A percentile compares a stretch with the other conserved stretches of the same genome.
These are phyloP conservation scores for Oemleria cerasiformis DNA, from an alignment of 306 rosid species.

Conservation along the genomic window DNA sequence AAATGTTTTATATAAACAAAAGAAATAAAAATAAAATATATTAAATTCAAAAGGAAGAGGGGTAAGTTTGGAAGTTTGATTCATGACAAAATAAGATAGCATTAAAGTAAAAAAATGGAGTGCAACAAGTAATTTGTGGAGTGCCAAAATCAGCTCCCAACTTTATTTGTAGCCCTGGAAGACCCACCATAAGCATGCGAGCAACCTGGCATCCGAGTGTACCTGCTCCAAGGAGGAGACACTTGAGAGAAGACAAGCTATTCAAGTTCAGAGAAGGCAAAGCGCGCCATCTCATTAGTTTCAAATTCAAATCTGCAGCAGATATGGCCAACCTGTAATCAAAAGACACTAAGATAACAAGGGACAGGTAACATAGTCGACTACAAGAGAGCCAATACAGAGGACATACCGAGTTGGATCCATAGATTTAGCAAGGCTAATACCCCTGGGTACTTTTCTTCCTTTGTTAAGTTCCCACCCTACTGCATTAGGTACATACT, in stretches of 20 bases:
- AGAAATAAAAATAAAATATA: too few relatives aligned
- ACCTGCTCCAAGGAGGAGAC: conserved; percentile 97
- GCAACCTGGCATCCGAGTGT: conserved; percentile 99
- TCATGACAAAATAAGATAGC: too few relatives aligned
- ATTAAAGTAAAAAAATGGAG: too few relatives aligned
- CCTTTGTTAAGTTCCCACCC: conserved; percentile 95
- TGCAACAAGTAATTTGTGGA: too few relatives aligned
- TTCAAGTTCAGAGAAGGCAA: conserved; percentile 77
- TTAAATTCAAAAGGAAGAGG: too few relatives aligned
- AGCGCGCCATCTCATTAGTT: conserved; percentile 99
- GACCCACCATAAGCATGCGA: conserved; percentile 95
- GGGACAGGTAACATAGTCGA: conserved; percentile 4
- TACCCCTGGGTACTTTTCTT: conserved; percentile 58
- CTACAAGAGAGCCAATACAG: conserved; percentile 10
- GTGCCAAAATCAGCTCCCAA: too few relatives aligned
- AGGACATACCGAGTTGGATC: conserved; percentile 76
- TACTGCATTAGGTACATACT: conserved; percentile 53
- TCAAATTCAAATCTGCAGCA: conserved; percentile 97
- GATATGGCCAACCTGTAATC: conserved; percentile 82
- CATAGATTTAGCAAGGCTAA: conserved; percentile 91
- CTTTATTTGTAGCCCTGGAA: conserved; percentile 15
- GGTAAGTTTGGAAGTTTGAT: too few relatives aligned
- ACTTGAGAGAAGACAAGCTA: conserved; percentile 70
- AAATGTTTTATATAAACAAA: too few relatives aligned
- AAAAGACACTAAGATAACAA: conserved; percentile 17